Evolutionary conservation across 2,329 filamentous ascomycete species (phyloP), one percentile per base, ranked within the genome.

Genomic region (Malbranchea zuffiana): DNA sequence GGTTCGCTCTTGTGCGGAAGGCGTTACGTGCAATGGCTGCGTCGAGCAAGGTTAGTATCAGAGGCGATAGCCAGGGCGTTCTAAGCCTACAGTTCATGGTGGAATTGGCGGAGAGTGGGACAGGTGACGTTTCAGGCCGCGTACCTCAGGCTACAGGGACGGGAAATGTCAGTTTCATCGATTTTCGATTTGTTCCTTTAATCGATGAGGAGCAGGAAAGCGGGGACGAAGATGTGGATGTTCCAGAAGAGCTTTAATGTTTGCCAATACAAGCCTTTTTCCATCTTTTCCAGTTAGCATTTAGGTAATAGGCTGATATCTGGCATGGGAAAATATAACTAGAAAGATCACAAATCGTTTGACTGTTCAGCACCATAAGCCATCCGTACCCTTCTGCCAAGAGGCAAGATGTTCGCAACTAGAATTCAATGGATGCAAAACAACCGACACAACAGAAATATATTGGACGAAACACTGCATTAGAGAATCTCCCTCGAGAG

Each of bases 71-170:
- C 2, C 84, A 94, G 55, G 88, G 90, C 0, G 88, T 98, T 19
- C 60, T 98, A 46, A 95, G 84, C 59, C 63, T 96, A 56, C 90
- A 98, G 54, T 95, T 96, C 52, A 90, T 98, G 81, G 80, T 98
- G 11, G 85, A 95, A 54, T 69, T 87, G 27, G 84, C 90, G 44
- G 72, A 73, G 5, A 71, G 73, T 28, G 42, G 42, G 6, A 41
- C 45, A 28, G 37, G 36, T 26, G 46, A 47, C 11, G 37, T 29
- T 12, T 24, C 29, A 7, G 41, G 46, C 13, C 47, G 51, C 31
- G 47, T 42, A 19, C 25, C 32, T n/a, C 46, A 46, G 29, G 18
- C 41, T 18, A 42, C 48, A 16, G 49, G 46, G 25, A 46, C 48
- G 8, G 52, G 53, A 4, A 56, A 54, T 30, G 58, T 62, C n/a